Evolutionary conservation across 148 eudicot species (phyloP).

Genomic region (Arctostaphylos glauca): DNA sequence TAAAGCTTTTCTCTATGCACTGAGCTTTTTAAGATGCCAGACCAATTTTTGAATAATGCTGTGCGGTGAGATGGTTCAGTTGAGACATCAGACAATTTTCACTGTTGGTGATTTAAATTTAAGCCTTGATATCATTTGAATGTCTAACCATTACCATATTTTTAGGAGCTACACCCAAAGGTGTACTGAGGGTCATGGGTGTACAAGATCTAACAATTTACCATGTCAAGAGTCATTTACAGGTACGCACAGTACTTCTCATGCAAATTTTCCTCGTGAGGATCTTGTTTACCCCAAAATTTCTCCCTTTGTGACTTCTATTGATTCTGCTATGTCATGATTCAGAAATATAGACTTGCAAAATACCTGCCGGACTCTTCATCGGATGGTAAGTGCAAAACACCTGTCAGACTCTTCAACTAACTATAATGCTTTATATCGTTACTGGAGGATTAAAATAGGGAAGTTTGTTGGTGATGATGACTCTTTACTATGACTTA

Average conservation of each 20-base stretch:
- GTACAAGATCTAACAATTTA: constrained; percentile 67
- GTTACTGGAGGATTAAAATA: background rate
- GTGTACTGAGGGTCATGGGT: constrained; percentile 68
- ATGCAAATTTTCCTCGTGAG: background rate
- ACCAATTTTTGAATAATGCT: background rate
- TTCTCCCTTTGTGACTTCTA: constrained; percentile 3
- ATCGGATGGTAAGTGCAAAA: background rate
- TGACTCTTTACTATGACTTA: background rate
- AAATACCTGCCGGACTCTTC: constrained; percentile 3
- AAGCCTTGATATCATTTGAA: background rate
- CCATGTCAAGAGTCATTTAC: constrained; percentile 69
- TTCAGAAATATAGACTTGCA: constrained; percentile 7
- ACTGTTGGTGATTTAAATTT: background rate
- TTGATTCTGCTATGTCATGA: constrained; percentile 3
- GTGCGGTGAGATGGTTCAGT: background rate
- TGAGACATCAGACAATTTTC: background rate
- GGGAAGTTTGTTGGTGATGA: background rate
- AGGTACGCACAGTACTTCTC: constrained; percentile 30
- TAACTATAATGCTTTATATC: background rate
- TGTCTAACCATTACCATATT: background rate
- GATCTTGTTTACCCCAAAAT: background rate
- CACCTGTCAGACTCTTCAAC: background rate
- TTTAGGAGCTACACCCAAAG: constrained; percentile 69
- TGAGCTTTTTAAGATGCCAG: background rate
- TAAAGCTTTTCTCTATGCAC: background rate